Conservation (phyloP, 2,329 filamentous ascomycete genomes). For the Fusarium torreyae region DNA sequence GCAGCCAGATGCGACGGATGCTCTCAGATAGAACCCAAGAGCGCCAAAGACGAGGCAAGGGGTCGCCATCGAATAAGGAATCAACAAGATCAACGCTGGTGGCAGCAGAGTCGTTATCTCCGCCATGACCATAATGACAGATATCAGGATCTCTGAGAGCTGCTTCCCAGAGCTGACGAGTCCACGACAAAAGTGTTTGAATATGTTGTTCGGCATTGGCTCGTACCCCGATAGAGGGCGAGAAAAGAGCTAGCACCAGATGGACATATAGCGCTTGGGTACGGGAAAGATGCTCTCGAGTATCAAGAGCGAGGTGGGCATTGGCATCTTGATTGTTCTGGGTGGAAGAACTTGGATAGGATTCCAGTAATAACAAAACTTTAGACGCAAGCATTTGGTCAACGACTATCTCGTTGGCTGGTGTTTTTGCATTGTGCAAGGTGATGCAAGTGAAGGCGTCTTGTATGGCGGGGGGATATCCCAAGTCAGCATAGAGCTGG, state of each 20-base stretch:
- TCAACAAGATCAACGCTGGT: neutral
- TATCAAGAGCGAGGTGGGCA: neutral
- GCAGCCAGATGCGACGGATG: constrained; percentile 13
- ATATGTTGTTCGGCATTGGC: constrained; percentile 5
- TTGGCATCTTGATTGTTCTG: rapidly evolving
- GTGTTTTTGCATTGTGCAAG: neutral
- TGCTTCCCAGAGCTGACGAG: constrained; percentile 8
- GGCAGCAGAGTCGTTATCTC: neutral
- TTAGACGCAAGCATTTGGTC: constrained; percentile 2
- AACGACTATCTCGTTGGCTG: neutral
- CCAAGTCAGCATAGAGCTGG: constrained; percentile 16
- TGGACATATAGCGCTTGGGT: constrained; percentile 11
- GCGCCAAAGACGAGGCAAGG: constrained; percentile 1
- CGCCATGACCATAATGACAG: neutral
- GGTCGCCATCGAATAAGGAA: constrained; percentile 11
- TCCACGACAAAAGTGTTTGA: constrained; percentile 15
- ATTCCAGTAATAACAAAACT: neutral
- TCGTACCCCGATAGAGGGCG: neutral
- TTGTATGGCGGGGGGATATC: neutral
- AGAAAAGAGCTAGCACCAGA: constrained; percentile 1
- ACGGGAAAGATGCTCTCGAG: constrained; percentile 16
- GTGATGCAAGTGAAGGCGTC: constrained; percentile 13
- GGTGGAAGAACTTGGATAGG: neutral
- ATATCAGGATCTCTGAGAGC: constrained; percentile 14
- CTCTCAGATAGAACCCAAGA: constrained; percentile 24